These are phyloP conservation scores for Leptographium procerum DNA, from an alignment of 2,329 filamentous ascomycete genomes.

Conservation along the genomic window DNA sequence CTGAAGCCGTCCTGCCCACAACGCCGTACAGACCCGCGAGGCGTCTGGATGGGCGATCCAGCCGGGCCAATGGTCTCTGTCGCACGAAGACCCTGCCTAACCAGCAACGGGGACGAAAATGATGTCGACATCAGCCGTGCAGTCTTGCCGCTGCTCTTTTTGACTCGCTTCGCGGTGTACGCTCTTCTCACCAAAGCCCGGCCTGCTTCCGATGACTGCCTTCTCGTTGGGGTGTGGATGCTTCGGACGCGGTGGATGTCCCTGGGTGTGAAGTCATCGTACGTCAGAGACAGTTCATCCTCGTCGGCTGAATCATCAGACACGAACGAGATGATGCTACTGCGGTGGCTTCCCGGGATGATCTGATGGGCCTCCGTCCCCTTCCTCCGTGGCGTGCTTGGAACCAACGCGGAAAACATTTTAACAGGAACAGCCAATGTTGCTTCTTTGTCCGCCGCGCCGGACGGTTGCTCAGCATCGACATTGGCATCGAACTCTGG, in stretches of 20 bases:
- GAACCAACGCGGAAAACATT: not conserved
- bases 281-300: conserved; percentile 27
- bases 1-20: conserved; percentile 46
- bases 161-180: not conserved
- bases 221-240: not conserved
- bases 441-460: not conserved
- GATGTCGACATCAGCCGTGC: not conserved
- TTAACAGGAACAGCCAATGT: not conserved
- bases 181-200: not conserved
- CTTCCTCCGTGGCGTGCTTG: not conserved
- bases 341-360: not conserved
- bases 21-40: conserved; percentile 35
- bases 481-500: not conserved
- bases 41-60: conserved; percentile 28
- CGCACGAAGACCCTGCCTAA: not conserved
- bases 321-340: conserved; percentile 32
- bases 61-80: conserved; percentile 10
- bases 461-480: not conserved
- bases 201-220: no score
- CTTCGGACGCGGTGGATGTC: not conserved
- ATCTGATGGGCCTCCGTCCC: not conserved
- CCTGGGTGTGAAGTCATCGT: conserved; percentile 14
- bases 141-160: not conserved
- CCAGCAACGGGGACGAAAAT: conserved; percentile 5
- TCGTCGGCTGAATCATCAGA: conserved; percentile 22